phyloP scores from a whole-genome alignment of 1,284 basidiomycete genomes.

The Fomitopsis schrenkii region DNA sequence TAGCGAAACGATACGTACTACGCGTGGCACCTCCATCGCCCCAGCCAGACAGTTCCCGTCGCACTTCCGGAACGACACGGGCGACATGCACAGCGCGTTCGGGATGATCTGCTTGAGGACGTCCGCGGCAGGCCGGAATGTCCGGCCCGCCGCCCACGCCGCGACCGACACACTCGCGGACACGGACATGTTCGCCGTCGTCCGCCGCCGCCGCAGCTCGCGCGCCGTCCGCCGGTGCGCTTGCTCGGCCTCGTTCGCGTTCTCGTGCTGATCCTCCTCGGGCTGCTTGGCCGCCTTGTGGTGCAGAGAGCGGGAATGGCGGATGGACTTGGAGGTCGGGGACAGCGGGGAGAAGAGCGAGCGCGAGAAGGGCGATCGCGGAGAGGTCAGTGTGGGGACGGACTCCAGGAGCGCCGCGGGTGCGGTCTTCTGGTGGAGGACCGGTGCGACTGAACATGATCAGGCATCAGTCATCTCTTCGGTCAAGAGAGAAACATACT shows the following conservation, averaged over 20 bases:
- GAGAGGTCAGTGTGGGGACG: not conserved
- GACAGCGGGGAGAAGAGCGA: not conserved
- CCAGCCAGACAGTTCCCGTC: slow-evolving; percentile 13
- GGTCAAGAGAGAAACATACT: not conserved
- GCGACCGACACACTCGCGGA: not conserved
- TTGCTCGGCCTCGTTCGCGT: not conserved
- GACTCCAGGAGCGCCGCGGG: not conserved
- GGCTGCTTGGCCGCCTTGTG: not conserved
- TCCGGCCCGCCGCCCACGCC: not conserved
- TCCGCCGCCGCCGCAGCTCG: not conserved
- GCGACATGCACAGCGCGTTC: slow-evolving; percentile 5
- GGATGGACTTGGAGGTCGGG: not conserved
- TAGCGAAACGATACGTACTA: slow-evolving; percentile 5
- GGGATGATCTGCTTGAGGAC: slow-evolving; percentile 1
- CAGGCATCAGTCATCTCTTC: not conserved
- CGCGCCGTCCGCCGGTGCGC: not conserved
- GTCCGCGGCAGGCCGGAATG: not conserved
- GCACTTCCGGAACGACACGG: slow-evolving; percentile 9
- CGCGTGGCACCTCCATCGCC: slow-evolving; percentile 6
- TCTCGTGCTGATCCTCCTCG: not conserved
- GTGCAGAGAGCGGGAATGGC: not conserved
- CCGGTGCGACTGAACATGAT: not conserved
- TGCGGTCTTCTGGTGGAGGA: not conserved
- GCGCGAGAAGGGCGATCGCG: not conserved
- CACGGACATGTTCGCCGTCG: not conserved